These are phyloP conservation scores for barley (Hordeum vulgare) DNA, from an alignment of 176 grass and related monocot genomes.

Conservation along the genomic window MorexV3_pseudomolecules_assembly NC_058522.1:453916509-453917008, in stretches of 20 bases:
- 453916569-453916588: too few relatives aligned
- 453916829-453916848: neutral
- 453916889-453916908: neutral
- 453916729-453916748: neutral
- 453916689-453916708: neutral
- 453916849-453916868: neutral
- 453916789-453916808: neutral
- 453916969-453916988: neutral
- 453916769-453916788: neutral
- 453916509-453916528: too few relatives aligned
- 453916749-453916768: neutral
- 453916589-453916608: too few relatives aligned
- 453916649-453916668: too few relatives aligned
- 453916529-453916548: too few relatives aligned
- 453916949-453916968: neutral
- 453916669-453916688: too few relatives aligned
- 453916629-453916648: too few relatives aligned
- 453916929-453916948: neutral
- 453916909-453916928: too few relatives aligned
- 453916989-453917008: neutral
- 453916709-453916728: neutral
- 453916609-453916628: too few relatives aligned
- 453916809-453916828: neutral
- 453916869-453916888: neutral
- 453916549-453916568: too few relatives aligned